Evolutionary conservation across 1,284 basidiomycete species (phyloP).

Genomic region (Singerocomus rubriflavus): DNA sequence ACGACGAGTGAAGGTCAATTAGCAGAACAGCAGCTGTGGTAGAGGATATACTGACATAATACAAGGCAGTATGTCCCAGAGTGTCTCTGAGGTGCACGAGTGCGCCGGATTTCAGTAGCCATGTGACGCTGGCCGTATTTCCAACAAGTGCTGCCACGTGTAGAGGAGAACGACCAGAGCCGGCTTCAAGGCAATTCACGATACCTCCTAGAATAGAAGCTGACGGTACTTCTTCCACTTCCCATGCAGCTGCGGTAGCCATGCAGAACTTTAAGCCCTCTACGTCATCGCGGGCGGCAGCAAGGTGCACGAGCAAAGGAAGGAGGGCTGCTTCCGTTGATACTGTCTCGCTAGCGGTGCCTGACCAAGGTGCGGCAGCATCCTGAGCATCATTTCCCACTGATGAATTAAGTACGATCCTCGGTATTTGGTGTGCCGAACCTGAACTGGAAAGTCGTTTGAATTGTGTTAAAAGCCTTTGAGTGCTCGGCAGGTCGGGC

Average conservation of each 20-base stretch:
- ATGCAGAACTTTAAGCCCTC: conserved; percentile 62
- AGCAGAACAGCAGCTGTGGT: neutral
- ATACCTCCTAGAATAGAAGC: conserved; percentile 56
- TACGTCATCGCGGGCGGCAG: conserved; percentile 65
- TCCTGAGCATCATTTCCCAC: conserved; percentile 40
- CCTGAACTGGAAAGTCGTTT: conserved; percentile 54
- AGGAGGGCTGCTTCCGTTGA: conserved; percentile 66
- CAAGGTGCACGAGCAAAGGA: conserved; percentile 75
- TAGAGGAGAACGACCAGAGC: conserved; percentile 72
- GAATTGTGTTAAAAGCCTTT: conserved; percentile 63
- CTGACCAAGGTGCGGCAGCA: conserved; percentile 69
- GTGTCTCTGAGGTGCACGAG: conserved; percentile 82
- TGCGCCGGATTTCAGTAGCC: conserved; percentile 74
- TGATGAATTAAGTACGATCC: conserved; percentile 44
- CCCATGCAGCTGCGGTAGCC: conserved; percentile 28
- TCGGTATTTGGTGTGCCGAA: conserved; percentile 36
- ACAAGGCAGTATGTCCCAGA: conserved; percentile 79
- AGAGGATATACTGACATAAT: conserved; percentile 54
- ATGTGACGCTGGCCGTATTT: conserved; percentile 48
- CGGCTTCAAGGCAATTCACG: conserved; percentile 65
- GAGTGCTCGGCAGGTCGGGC: conserved; percentile 57
- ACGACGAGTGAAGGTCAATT: conserved; percentile 1
- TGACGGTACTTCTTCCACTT: conserved; percentile 25
- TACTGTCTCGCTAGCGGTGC: conserved; percentile 69
- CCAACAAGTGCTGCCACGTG: conserved; percentile 81